Conservation (phyloP, 2,329 filamentous ascomycete genomes). For the Clarireedia homoeocarpa region DNA sequence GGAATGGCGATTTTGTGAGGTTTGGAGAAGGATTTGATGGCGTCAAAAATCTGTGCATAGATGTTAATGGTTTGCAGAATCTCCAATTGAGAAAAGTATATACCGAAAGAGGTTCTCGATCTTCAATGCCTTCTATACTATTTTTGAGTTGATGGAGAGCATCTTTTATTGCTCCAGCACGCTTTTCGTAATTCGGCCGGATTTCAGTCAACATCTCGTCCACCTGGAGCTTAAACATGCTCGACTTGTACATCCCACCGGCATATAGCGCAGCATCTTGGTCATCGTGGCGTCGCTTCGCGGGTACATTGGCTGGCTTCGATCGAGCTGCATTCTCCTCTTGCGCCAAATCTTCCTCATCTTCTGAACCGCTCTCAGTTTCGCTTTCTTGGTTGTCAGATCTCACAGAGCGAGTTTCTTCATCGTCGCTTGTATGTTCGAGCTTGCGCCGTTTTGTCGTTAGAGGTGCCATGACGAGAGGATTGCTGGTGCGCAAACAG, state of each 20-base stretch:
- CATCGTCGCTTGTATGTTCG: slow-evolving; percentile 16
- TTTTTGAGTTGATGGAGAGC: slow-evolving; percentile 46
- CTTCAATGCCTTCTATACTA: slow-evolving; percentile 48
- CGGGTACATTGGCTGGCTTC: slow-evolving; percentile 7
- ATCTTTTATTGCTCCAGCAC: slow-evolving; percentile 44
- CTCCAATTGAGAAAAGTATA: slow-evolving; percentile 2
- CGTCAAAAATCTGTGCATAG: slow-evolving; percentile 55
- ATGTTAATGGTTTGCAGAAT: slow-evolving; percentile 4
- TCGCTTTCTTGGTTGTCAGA: slow-evolving; percentile 6
- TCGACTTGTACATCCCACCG: slow-evolving; percentile 49
- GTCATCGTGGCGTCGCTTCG: slow-evolving; percentile 17
- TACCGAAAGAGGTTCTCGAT: slow-evolving; percentile 39
- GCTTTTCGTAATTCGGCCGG: slow-evolving; percentile 49
- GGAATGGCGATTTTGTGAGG: slow-evolving; percentile 65
- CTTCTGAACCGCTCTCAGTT: slow-evolving; percentile 1
- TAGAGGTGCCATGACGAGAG: slow-evolving; percentile 17
- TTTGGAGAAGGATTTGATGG: slow-evolving; percentile 58
- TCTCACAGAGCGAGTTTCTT: neutral
- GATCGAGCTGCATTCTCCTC: slow-evolving; percentile 17
- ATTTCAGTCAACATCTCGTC: slow-evolving; percentile 54
- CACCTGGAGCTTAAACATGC: slow-evolving; percentile 59
- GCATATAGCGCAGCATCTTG: slow-evolving; percentile 34
- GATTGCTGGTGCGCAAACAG: neutral
- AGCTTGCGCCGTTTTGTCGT: slow-evolving; percentile 30
- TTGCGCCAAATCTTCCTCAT: slow-evolving; percentile 7